Evolutionary conservation across 2,329 filamentous ascomycete genomes (phyloP).

Genomic region (Ophiostoma piceae): DNA sequence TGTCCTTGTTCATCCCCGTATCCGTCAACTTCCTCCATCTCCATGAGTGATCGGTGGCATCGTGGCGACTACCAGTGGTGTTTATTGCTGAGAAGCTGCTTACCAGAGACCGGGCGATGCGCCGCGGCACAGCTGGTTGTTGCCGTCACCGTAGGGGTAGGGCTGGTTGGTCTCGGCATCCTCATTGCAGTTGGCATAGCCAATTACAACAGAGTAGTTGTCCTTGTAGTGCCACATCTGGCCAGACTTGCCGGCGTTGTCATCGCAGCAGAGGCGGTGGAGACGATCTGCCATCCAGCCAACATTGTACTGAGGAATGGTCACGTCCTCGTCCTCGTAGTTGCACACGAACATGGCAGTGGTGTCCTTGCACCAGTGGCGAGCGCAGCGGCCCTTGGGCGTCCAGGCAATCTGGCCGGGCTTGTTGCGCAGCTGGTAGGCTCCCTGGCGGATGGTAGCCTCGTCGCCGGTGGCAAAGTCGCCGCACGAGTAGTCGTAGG

Average conservation of each 20-base stretch:
- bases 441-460: background rate
- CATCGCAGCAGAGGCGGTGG: conserved; percentile 23
- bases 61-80: background rate
- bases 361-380: conserved; percentile 24
- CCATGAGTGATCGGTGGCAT: background rate
- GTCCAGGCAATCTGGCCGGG: background rate
- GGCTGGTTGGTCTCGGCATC: conserved; percentile 9
- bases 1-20: no score
- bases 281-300: conserved; percentile 25
- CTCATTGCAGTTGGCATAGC: conserved; percentile 23
- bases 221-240: conserved; percentile 22
- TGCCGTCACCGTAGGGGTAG: conserved; percentile 18
- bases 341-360: conserved; percentile 25
- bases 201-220: conserved; percentile 22
- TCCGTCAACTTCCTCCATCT: background rate
- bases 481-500: conserved; percentile 23
- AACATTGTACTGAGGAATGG: conserved; percentile 23
- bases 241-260: conserved; percentile 20
- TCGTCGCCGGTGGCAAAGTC: conserved; percentile 18
- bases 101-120: conserved; percentile 11
- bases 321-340: conserved; percentile 11
- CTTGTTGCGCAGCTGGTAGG: conserved; percentile 19
- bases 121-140: conserved; percentile 16
- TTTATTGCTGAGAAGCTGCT: no score
- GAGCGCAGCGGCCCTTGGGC: conserved; percentile 7